phyloP scores from a whole-genome alignment of 306 rosid genomes.

The Cicer yamashitae region DNA sequence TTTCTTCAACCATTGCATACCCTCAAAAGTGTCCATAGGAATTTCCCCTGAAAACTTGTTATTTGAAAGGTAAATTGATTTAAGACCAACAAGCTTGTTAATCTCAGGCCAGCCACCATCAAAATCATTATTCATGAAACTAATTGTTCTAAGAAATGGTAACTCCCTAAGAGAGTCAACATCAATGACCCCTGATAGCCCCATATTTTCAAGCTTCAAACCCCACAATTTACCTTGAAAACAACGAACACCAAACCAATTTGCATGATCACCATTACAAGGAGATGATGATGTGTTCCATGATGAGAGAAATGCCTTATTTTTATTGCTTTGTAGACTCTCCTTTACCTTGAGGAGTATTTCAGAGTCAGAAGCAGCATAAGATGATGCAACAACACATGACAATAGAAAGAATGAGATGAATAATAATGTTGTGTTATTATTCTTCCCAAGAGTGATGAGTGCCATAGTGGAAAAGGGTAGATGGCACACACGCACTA shows the following conservation, averaged over 20 bases:
- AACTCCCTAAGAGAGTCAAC: constrained; percentile 52
- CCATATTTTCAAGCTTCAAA: constrained; percentile 69
- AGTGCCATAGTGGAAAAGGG: constrained; percentile 50
- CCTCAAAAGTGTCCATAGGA: constrained; percentile 50
- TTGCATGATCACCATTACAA: constrained; percentile 44
- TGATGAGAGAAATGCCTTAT: constrained; percentile 19
- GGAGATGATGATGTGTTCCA: constrained; percentile 60
- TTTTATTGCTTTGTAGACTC: constrained; percentile 37
- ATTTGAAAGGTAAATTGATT: constrained; percentile 59
- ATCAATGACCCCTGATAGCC: constrained; percentile 69
- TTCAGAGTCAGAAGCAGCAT: constrained; percentile 52
- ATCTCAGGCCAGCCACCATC: constrained; percentile 61
- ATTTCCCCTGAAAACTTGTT: constrained; percentile 73
- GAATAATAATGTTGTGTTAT: background rate
- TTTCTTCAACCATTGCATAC: constrained; percentile 71
- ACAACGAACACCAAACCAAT: constrained; percentile 78
- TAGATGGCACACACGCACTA: constrained; percentile 48
- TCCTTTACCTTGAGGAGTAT: constrained; percentile 68
- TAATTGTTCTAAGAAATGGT: constrained; percentile 61
- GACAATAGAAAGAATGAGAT: background rate
- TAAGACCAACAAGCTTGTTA: constrained; percentile 52
- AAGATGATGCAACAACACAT: constrained; percentile 5
- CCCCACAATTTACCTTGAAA: constrained; percentile 62
- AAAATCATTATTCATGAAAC: constrained; percentile 64
- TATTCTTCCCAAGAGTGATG: background rate